Evolutionary conservation across 768 basidiomycete genomes (phyloP), one percentile per base, ranked within the genome.

Genomic region (Pulveroboletus sp.): DNA sequence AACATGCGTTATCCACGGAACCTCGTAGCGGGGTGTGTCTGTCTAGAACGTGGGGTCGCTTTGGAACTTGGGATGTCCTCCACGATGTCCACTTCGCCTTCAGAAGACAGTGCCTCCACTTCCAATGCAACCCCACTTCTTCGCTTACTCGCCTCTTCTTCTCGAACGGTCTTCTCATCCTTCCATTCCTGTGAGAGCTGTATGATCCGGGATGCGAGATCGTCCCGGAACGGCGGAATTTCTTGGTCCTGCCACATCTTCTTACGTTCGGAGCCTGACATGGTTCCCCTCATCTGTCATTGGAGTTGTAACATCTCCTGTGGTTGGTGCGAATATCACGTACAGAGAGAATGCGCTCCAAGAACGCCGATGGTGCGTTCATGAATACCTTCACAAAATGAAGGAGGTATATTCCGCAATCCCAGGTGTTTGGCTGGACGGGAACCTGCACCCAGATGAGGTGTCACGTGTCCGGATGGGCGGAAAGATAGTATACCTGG

Each of bases 381-480:
- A 96, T 79, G 62, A 98, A 89, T 0, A 79, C 81, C 57, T 83
- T 73, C 8, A 85, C 87, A 44, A 91, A 91, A 61, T 98, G 93
- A 10, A 98, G 73, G 11, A 98, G 75, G 66, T 90, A 99, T 27
- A 96, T 65, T 6, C 96, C 96, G 57, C 96, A 99, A 65, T 97
- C 94, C 61, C 85, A 89, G 55, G 75, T 89, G 63, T 98, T 97
- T 14, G 82, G 81, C 63, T 99, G 96, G 21, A 74, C 72, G 4
- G 95, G 95, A 4, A 93, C 90, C 91, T 95, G 56, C 5, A 37
- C 33, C 28, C 14, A 21, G 8, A 28, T 64, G 18, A 49, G 31
- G 39, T 33, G 38, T 18, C 21, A 27, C 40, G 14, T 30, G 2
- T 40, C n/a, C 40, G 24, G 12, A 39, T 32, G 51, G 21, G 15